phyloP scores from a whole-genome alignment of 495 filamentous ascomycete species.

The Ramalina peruviana region DNA sequence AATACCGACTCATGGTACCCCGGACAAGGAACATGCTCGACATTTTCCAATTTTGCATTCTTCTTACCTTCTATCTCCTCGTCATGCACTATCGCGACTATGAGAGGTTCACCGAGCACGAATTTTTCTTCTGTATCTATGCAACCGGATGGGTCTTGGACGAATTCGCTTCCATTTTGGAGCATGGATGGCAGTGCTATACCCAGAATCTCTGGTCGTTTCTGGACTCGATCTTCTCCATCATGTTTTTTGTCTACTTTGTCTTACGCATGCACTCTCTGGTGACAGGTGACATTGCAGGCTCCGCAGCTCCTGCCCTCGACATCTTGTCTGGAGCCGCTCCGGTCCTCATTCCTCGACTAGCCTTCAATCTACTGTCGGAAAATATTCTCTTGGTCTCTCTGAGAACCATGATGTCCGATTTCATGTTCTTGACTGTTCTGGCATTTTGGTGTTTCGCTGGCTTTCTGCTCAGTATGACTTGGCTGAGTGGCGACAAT shows the following conservation, averaged over 20 bases:
- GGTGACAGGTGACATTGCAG: constrained; percentile 20
- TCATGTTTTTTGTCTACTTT: constrained; percentile 48
- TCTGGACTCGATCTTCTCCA: constrained; percentile 52
- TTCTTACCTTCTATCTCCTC: constrained; percentile 46
- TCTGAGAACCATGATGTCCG: constrained; percentile 58
- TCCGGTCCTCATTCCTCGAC: constrained; percentile 53
- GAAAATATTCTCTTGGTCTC: constrained; percentile 63
- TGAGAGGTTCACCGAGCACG: constrained; percentile 31
- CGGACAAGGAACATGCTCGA: constrained; percentile 54
- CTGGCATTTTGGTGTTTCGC: constrained; percentile 59
- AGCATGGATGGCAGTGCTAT: constrained; percentile 63
- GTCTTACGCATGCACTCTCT: constrained; percentile 44
- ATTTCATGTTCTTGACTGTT: constrained; percentile 50
- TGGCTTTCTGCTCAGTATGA: constrained; percentile 57
- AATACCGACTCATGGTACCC: constrained; percentile 61
- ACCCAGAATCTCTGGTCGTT: constrained; percentile 72
- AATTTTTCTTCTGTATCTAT: constrained; percentile 49
- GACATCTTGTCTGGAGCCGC: constrained; percentile 57
- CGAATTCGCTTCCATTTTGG: constrained; percentile 55
- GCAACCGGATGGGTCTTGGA: constrained; percentile 59
- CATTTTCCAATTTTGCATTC: constrained; percentile 48
- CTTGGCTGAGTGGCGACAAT: constrained; percentile 40
- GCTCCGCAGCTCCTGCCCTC: constrained; percentile 40
- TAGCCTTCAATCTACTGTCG: constrained; percentile 61
- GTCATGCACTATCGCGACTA: constrained; percentile 47